Evolutionary conservation across 306 rosid genomes (phyloP), one percentile per base, ranked within the genome.

Genomic region (Begonia fuchsioides): DNA sequence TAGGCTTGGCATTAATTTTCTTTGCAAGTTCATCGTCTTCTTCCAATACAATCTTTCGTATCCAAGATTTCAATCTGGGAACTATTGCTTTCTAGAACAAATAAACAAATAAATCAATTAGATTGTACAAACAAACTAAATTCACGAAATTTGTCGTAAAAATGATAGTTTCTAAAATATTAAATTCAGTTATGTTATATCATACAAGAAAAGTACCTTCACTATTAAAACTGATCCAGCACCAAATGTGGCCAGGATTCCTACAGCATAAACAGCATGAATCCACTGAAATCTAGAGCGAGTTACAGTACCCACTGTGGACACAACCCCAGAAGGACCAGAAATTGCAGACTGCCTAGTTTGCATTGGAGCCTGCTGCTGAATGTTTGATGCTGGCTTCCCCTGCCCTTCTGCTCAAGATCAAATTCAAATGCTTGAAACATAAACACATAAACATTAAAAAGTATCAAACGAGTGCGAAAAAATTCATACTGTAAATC

Each of bases 41-140:
- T 38, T 78, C 94, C 39, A 52, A 35, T 51, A 61, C 85, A 71
- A 80, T 76, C 68, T 76, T 87, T 41, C 81, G 85, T 73, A 87
- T 68, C 96, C 96, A 87, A 50, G 93, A 72, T 65, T 78, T 87
- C 55, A 87, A 65, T 55, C 86, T 74, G 47, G 93, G 94, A 64
- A 87, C 58, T 65, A 83, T 49, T 52, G 80, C 59, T 0, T 83
- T 87, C 96, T 87, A 62, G 53, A 73, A 73, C 55, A 78, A 17
- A 55, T 38, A 77, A 61, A n/a, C n/a, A n/a, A n/a, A n/a, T n/a
- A n/a, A n/a, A 26, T 26, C 35, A 26, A 26, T 26, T 26, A 26
- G 35, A 1, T 26, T 26, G 35, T 26, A 26, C 43, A 50, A 54
- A 49, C 35, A 58, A 49, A 56, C 66, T 13, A 13, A 41, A 10